Evolutionary conservation across 2,329 filamentous ascomycete genomes (phyloP).

Genomic region (Blastomyces percursus): DNA sequence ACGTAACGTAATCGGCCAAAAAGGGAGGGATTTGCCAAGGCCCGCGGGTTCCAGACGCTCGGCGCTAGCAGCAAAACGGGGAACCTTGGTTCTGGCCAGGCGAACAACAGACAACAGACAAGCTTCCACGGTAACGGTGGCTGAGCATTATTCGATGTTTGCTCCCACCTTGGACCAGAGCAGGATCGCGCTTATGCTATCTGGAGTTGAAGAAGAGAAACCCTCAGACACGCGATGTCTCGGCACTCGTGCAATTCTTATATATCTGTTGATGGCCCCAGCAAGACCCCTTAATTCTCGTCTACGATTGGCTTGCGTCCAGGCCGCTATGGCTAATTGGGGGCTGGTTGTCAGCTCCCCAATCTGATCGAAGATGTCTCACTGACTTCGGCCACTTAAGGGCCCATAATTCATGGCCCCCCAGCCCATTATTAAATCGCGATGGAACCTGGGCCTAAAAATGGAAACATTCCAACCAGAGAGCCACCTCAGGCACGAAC

Average conservation of each 20-base stretch:
- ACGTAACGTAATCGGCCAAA: background rate
- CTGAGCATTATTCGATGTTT: background rate
- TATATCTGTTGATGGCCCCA: background rate
- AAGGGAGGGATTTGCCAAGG: slow-evolving; percentile 1
- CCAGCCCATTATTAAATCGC: background rate
- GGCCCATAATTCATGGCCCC: background rate
- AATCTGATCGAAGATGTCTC: background rate
- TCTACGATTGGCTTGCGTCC: background rate
- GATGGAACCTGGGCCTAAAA: background rate
- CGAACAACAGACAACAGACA: too few species aligned
- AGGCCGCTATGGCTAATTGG: background rate
- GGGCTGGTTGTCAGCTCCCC: background rate
- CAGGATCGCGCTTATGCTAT: background rate
- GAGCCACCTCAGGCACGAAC: background rate
- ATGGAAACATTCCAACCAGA: background rate
- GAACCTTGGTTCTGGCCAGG: too few species aligned
- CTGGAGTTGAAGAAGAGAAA: background rate
- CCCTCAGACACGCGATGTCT: background rate
- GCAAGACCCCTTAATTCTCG: background rate
- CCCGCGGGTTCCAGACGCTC: background rate
- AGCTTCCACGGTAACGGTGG: too few species aligned
- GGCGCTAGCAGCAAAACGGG: background rate
- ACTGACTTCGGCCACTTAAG: background rate
- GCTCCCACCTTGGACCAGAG: background rate
- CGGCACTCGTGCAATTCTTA: background rate